Conservation (phyloP, 2,329 filamentous ascomycete genomes). For the Penicillium fuscoglaucum region DNA sequence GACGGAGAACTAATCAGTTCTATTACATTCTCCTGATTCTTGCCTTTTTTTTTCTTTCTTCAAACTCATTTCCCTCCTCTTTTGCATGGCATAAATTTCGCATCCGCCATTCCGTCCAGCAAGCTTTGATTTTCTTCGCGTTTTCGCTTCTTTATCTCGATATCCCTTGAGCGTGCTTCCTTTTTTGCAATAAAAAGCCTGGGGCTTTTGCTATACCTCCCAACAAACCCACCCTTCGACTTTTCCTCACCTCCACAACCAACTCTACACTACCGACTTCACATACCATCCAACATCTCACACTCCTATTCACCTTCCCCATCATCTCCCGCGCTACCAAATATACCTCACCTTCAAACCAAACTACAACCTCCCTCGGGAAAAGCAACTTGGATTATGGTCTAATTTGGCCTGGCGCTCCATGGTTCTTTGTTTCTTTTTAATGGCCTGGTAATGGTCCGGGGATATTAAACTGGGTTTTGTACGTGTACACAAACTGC, state of each 20-base stretch:
- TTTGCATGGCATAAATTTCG: conserved; percentile 5
- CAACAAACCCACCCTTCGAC: background rate
- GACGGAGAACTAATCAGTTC: conserved; percentile 12
- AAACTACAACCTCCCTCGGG: background rate
- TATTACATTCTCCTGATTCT: background rate
- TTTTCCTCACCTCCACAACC: background rate
- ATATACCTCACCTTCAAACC: background rate
- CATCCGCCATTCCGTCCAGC: conserved; percentile 15
- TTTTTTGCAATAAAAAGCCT: conserved; percentile 17
- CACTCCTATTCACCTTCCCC: background rate
- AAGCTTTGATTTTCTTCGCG: conserved; percentile 11
- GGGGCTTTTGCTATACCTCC: conserved; percentile 25
- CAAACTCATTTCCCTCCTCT: background rate
- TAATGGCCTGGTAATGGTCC: background rate
- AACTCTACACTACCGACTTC: conserved; percentile 1
- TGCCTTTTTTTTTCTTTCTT: background rate
- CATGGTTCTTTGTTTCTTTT: background rate
- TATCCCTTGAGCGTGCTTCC: conserved; percentile 31
- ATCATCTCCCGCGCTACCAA: background rate
- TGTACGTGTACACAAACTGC: conserved; percentile 5
- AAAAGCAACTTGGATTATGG: conserved; percentile 7
- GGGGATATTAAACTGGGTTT: conserved; percentile 2
- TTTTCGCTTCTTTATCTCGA: conserved; percentile 23
- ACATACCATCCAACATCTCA: background rate
- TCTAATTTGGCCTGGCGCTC: conserved; percentile 5